A percentile compares a stretch with the other conserved stretches of the same genome.
phyloP scores from a whole-genome alignment of 2,329 filamentous ascomycete genomes.

The Colletotrichum tabaci region DNA sequence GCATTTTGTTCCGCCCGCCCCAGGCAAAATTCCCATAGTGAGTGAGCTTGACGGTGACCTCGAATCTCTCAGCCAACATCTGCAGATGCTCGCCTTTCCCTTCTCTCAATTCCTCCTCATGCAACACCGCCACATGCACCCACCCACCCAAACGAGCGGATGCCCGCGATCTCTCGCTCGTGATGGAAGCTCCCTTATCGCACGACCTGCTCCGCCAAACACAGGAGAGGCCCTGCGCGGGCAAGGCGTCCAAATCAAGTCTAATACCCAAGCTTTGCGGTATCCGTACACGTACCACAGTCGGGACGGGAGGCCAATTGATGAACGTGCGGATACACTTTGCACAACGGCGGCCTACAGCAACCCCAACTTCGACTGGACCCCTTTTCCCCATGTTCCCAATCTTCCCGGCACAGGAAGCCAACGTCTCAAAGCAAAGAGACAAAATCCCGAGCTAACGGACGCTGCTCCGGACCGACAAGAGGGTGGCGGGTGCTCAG shows the following conservation, averaged over 20 bases:
- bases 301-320: neutral
- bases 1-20: neutral
- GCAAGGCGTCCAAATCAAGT: neutral
- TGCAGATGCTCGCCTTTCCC: neutral
- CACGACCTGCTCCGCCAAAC: neutral
- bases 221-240: neutral
- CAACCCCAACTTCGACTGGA: neutral
- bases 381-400: neutral
- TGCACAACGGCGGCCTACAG: neutral
- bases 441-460: conserved; percentile 27
- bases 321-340: neutral
- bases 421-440: conserved; percentile 19
- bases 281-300: neutral
- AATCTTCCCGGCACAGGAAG: neutral
- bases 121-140: neutral
- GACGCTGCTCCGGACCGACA: conserved; percentile 34
- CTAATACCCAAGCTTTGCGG: neutral
- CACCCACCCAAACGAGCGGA: neutral
- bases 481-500: neutral
- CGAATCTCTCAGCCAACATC: neutral
- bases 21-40: neutral
- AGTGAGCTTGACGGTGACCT: neutral
- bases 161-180: neutral
- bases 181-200: neutral
- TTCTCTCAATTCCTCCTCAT: too few species aligned